phyloP scores from a whole-genome alignment of 148 eudicot species.

The Dianthus caryophyllus region DNA sequence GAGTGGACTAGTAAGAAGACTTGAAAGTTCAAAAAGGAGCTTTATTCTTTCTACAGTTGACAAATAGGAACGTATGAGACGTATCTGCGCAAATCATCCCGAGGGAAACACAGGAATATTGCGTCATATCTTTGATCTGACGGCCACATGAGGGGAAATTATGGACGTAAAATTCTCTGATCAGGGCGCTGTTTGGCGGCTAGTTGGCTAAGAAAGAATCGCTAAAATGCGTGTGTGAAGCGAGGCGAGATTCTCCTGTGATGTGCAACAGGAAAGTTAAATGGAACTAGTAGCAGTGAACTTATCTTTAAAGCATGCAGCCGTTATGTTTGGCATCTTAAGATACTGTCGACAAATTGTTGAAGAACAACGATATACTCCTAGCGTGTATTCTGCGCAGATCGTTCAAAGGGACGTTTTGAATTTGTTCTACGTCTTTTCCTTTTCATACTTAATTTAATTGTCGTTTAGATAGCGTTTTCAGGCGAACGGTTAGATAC shows the following conservation, averaged over 20 bases:
- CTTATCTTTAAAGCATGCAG: not conserved
- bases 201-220: constrained; percentile 14
- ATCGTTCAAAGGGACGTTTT: not conserved
- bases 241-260: constrained; percentile 18
- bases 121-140: constrained; percentile 14
- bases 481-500: not conserved
- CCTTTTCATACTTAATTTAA: not conserved
- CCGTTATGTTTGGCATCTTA: not conserved
- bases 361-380: not conserved
- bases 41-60: constrained; percentile 21
- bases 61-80: constrained; percentile 14
- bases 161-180: constrained; percentile 10
- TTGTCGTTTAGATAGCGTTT: not conserved
- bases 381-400: not conserved
- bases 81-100: constrained; percentile 17
- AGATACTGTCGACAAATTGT: not conserved
- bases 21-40: constrained; percentile 16
- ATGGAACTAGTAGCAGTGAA: constrained; percentile 6
- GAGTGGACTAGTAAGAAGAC: constrained; percentile 21
- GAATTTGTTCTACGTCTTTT: not conserved
- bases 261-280: constrained; percentile 3
- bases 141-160: not conserved
- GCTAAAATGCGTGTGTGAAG: constrained; percentile 7
- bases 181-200: not conserved
- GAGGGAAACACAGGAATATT: constrained; percentile 19